phyloP scores from a whole-genome alignment of 768 basidiomycete species.

The Boletus rubescentipes region DNA sequence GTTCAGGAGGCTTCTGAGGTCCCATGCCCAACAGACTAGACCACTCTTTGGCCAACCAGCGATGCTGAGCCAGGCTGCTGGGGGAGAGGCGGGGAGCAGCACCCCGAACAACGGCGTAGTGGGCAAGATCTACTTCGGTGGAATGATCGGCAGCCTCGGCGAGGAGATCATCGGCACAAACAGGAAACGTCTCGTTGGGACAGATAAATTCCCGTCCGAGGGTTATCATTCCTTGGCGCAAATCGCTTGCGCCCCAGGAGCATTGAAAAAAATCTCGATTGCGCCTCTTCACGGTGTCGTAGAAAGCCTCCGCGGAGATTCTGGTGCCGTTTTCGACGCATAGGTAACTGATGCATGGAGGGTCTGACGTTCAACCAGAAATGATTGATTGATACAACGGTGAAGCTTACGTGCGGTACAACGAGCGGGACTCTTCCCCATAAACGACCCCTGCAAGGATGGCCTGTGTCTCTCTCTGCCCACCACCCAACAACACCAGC shows the following conservation, averaged over 20 bases:
- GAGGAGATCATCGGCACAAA: slow-evolving; percentile 3
- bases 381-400: not conserved
- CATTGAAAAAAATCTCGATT: not conserved
- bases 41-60: slow-evolving; percentile 10
- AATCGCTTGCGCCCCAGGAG: slow-evolving; percentile 3
- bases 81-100: not conserved
- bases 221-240: slow-evolving; percentile 5
- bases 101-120: not conserved
- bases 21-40: not conserved
- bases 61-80: not conserved
- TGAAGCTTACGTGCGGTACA: not conserved
- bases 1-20: not conserved
- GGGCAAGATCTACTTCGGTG: not conserved
- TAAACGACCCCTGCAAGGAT: not conserved
- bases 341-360: not conserved
- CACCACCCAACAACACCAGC: not conserved
- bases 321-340: not conserved
- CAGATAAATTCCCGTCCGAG: slow-evolving; percentile 8
- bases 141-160: slow-evolving; percentile 10
- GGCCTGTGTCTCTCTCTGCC: not conserved
- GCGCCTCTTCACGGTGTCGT: not conserved
- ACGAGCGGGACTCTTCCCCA: not conserved
- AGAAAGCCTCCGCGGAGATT: not conserved
- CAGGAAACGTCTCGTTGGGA: slow-evolving; percentile 3
- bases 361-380: not conserved